Percentiles rank a stretch among this genome's conserved stretches.
These are phyloP conservation scores for Plasmopara muralis DNA, from an alignment of 352 stramenopile genomes.

Conservation along the genomic window DNA sequence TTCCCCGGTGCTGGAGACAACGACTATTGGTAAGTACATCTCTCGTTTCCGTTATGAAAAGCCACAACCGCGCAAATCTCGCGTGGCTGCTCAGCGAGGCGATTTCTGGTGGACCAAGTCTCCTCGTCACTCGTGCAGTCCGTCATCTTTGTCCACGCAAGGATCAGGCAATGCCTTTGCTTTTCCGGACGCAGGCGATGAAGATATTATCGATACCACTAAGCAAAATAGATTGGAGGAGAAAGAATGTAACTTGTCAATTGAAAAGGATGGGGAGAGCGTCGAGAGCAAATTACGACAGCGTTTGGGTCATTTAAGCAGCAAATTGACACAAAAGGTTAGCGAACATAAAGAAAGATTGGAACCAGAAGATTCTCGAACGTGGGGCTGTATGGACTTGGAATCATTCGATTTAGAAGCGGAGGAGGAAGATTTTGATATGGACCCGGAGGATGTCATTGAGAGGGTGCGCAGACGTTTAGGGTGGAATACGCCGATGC, in stretches of 20 bases:
- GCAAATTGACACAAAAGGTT: neutral
- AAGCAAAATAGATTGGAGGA: neutral
- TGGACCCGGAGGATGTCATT: conserved; percentile 48
- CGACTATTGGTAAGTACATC: conserved; percentile 72
- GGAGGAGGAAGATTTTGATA: conserved; percentile 15
- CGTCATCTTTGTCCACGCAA: conserved; percentile 22
- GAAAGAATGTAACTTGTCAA: neutral
- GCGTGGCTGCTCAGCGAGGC: conserved; percentile 13
- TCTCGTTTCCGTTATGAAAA: conserved; percentile 53
- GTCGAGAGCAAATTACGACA: conserved; percentile 23
- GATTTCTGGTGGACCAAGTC: conserved; percentile 63
- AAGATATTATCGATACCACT: conserved; percentile 8
- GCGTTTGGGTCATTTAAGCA: conserved; percentile 9
- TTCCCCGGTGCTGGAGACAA: conserved; percentile 15
- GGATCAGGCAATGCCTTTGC: conserved; percentile 14
- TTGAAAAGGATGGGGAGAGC: conserved; percentile 5
- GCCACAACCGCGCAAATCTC: conserved; percentile 39
- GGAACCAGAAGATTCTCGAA: neutral
- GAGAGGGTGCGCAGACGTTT: conserved; percentile 52
- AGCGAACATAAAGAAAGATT: neutral
- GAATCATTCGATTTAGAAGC: conserved; percentile 10
- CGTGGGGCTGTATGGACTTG: conserved; percentile 12
- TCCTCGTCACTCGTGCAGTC: conserved; percentile 20
- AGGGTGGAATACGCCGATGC: conserved; percentile 18
- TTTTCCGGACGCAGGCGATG: conserved; percentile 19